A percentile compares a stretch with the other conserved stretches of the same genome.
Evolutionary conservation across 108 stramenopile genomes (phyloP).

Genomic region (Phaeodactylum tricornutum): DNA sequence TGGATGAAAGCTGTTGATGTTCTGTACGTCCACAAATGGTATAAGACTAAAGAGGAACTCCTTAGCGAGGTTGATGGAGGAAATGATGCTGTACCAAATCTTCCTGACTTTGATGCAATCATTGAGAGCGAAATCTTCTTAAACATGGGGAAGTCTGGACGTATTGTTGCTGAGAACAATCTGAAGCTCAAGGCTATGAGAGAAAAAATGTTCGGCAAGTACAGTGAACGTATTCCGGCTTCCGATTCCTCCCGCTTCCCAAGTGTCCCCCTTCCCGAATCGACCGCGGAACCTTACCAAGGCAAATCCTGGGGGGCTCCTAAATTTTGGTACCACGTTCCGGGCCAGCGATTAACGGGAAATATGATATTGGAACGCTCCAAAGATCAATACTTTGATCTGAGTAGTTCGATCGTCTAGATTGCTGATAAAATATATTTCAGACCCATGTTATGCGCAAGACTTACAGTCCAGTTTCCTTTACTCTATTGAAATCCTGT

Average conservation of each 20-base stretch:
- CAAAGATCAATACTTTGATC: neutral
- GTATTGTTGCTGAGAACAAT: conserved; percentile 24
- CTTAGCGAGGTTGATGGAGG: conserved; percentile 13
- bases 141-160: conserved; percentile 19
- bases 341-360: neutral
- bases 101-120: conserved; percentile 17
- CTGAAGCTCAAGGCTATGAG: conserved; percentile 31
- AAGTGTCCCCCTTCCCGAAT: conserved; percentile 17
- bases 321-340: neutral
- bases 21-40: conserved; percentile 18
- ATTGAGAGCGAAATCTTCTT: conserved; percentile 11
- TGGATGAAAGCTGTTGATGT: conserved; percentile 30
- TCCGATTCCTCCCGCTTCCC: conserved; percentile 20
- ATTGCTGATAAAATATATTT: too few relatives aligned
- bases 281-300: conserved; percentile 21
- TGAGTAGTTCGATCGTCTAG: too few relatives aligned
- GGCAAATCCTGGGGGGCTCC: neutral
- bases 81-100: conserved; percentile 4
- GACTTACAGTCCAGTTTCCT: too few relatives aligned
- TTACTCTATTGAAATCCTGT: too few relatives aligned
- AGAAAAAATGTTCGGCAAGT: conserved; percentile 21
- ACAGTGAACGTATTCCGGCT: conserved; percentile 18
- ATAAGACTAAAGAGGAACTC: conserved; percentile 19
- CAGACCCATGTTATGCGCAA: too few relatives aligned
- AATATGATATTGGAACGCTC: too few relatives aligned